Base-by-base conservation (phyloP, 257 asterid genomes). In the Scutellaria minor region DNA sequence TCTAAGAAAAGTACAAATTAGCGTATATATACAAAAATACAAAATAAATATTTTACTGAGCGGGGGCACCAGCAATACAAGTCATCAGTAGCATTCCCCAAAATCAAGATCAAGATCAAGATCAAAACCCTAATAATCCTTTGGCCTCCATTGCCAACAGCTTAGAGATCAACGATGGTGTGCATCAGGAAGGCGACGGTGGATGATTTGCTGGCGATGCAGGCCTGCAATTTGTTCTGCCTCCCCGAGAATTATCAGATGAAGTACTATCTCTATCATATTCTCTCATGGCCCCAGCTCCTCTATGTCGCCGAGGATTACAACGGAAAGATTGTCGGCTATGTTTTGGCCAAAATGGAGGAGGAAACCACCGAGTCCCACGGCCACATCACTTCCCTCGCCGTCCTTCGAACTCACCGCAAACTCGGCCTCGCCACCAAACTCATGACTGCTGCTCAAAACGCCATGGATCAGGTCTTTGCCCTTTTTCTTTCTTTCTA, bases 401-500 rank as follows among this genome's bases (percentile, higher is more conserved):
- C 99, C 73, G 99, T 92, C n/a, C 94, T 95, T 41, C 71, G 99
- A 73, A 95, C 99, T 66, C 99, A 95, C 78, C 89, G 99, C 45
- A 95, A 95, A 77, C 89, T 95, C 62, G 99, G 99, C 68, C 70
- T 92, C 46, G 98, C 98, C 51, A 95, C 99, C 68, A 95, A 95
- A 66, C 98, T 95, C 86, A 95, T 92, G 99, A 95, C 97, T 53
- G 97, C 99, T 61, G 99, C 98, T 46, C 99, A 95, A 70, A 92
- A 87, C 79, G 99, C 97, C 77, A 95, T 92, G 99, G 98, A 92
- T 68, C 98, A 90, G 93, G 99, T 82, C 45, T 37, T 9, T 69
- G 45, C 11, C n/a, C 18, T 52, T 64, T 72, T 48, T 61, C 40
- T 3, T 68, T 56, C 27, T 22, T 68, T 62, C n/a, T 9, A 50